These are phyloP conservation scores for Ceratobasidium sp. DNA, from an alignment of 1,284 basidiomycete genomes.

Conservation along the genomic window DNA sequence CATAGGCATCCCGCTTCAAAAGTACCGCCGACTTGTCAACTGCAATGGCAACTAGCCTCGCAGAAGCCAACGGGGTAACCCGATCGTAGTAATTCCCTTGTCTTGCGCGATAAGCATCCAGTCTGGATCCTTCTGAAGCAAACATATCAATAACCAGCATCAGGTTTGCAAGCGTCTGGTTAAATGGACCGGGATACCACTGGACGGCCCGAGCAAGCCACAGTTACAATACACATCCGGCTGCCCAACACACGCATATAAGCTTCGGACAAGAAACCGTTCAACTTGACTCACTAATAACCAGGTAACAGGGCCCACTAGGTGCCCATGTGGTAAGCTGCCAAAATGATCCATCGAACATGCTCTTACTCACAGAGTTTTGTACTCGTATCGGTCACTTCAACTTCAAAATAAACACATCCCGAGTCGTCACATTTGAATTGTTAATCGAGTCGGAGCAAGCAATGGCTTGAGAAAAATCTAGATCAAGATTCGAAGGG, in stretches of 20 bases:
- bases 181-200: constrained; percentile 40
- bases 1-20: constrained; percentile 35
- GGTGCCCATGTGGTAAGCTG: background rate
- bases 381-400: background rate
- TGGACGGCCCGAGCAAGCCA: constrained; percentile 42
- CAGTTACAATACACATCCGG: constrained; percentile 8
- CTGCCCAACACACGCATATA: background rate
- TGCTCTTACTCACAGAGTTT: background rate
- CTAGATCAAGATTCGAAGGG: background rate
- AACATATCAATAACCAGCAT: constrained; percentile 39
- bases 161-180: constrained; percentile 21
- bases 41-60: constrained; percentile 22
- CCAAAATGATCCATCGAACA: background rate
- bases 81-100: constrained; percentile 39
- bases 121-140: background rate
- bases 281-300: background rate
- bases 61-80: constrained; percentile 33
- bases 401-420: constrained; percentile 17
- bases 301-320: constrained; percentile 15
- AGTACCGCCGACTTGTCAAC: constrained; percentile 35
- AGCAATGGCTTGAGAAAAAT: constrained; percentile 20
- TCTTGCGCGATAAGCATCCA: background rate
- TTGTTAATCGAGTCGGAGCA: constrained; percentile 45
- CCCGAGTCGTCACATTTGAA: constrained; percentile 2
- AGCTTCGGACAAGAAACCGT: background rate